phyloP scores from a whole-genome alignment of 2,329 filamentous ascomycete species.

The Xylaria sp. region DNA sequence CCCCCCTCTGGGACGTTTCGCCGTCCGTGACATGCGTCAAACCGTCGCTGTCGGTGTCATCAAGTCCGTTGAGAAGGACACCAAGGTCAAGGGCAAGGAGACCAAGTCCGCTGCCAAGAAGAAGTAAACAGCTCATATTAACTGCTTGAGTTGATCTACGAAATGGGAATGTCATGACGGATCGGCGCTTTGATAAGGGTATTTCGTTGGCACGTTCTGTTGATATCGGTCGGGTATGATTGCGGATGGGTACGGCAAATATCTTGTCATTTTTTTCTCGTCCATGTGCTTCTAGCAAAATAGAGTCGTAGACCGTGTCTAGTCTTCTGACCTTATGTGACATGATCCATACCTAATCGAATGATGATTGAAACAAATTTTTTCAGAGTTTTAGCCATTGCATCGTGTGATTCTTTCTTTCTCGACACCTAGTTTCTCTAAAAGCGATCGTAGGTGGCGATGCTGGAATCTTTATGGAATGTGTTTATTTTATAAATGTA shows the following conservation, averaged over 20 bases:
- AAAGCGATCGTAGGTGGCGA: no score
- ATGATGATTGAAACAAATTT: no score
- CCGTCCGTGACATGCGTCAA: constrained; percentile 97
- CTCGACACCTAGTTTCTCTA: no score
- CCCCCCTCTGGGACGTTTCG: constrained; percentile 99
- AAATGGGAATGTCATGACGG: constrained; percentile 34
- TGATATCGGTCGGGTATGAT: constrained; percentile 33
- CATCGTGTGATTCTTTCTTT: no score
- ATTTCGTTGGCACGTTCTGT: constrained; percentile 35
- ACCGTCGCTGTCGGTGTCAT: constrained; percentile 95
- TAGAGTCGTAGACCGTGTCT: constrained; percentile 33
- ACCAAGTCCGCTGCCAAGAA: constrained; percentile 73
- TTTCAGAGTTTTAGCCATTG: no score
- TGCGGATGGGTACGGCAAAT: constrained; percentile 26
- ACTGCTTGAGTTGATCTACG: constrained; percentile 25
- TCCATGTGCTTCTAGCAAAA: constrained; percentile 34
- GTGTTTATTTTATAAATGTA: neutral
- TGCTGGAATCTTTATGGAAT: no score
- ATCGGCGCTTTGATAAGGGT: constrained; percentile 37
- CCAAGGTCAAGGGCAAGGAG: constrained; percentile 64
- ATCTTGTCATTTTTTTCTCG: constrained; percentile 27
- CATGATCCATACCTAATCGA: neutral
- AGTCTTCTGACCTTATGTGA: constrained; percentile 4
- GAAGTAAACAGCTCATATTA: constrained; percentile 63
- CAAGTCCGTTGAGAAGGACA: constrained; percentile 79